Conservation (phyloP, 2,329 filamentous ascomycete species). For the Macroventuria anomochaeta region DNA sequence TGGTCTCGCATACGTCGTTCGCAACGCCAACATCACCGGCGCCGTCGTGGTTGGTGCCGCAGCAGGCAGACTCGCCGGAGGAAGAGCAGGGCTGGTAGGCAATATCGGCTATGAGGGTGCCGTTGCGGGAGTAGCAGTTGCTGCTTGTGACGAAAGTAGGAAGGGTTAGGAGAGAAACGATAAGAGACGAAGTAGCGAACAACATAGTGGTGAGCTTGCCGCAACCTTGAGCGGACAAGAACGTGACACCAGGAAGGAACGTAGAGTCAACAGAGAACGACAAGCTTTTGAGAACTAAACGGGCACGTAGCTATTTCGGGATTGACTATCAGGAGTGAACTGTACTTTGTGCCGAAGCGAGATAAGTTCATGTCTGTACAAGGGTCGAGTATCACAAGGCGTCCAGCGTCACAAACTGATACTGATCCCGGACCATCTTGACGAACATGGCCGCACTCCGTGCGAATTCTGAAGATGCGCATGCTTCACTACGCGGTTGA, state of each 20-base stretch:
- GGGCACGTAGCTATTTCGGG: neutral
- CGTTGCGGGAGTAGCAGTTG: constrained; percentile 21
- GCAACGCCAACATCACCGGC: constrained; percentile 9
- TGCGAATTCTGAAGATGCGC: neutral
- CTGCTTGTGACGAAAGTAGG: neutral
- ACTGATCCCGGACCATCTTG: neutral
- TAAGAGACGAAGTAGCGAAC: neutral
- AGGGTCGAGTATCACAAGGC: neutral
- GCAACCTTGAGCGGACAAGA: too few species aligned
- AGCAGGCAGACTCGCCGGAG: constrained; percentile 9
- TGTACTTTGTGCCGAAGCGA: constrained; percentile 3
- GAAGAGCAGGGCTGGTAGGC: constrained; percentile 20
- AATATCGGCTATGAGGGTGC: constrained; percentile 4
- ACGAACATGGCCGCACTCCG: constrained; percentile 1
- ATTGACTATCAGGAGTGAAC: neutral
- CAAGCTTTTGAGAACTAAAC: neutral
- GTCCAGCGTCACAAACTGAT: neutral
- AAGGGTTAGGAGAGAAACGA: neutral
- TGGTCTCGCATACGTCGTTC: constrained; percentile 20
- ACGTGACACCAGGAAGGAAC: too few species aligned
- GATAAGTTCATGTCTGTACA: constrained; percentile 1
- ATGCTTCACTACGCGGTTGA: neutral
- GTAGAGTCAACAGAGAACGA: too few species aligned
- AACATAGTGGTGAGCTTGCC: neutral
- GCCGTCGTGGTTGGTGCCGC: constrained; percentile 17